A percentile compares a stretch with the other conserved stretches of the same genome.
Evolutionary conservation across 73 alveolate species (phyloP).

Genomic region (Paramecium sonneborni): DNA sequence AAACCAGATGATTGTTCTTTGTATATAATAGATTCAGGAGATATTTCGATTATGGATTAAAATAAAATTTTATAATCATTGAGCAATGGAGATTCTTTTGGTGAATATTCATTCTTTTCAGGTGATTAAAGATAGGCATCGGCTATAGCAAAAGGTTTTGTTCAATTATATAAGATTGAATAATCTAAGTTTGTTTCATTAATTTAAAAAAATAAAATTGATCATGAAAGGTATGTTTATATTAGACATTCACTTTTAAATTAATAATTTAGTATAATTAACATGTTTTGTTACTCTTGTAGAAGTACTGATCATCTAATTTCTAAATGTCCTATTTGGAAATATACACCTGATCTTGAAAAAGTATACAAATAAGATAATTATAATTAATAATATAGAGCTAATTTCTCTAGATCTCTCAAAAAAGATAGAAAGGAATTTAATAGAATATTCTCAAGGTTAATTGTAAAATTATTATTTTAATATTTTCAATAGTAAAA

Average conservation of each 20-base stretch:
- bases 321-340: neutral
- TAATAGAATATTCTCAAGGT: neutral
- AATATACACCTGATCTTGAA: constrained; percentile 2
- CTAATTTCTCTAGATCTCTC: neutral
- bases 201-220: neutral
- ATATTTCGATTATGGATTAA: neutral
- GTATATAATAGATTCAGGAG: neutral
- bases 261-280: neutral
- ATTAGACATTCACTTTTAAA: neutral
- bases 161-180: neutral
- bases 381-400: neutral
- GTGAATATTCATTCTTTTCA: neutral
- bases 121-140: neutral
- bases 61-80: neutral
- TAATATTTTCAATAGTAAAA: neutral
- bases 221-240: neutral
- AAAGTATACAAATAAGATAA: neutral
- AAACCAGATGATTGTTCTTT: constrained; percentile 1
- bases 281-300: neutral
- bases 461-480: neutral
- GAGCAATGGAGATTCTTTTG: neutral
- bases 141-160: constrained; percentile 1
- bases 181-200: neutral
- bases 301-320: neutral
- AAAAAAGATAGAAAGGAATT: neutral